Evolutionary conservation across 2,329 filamentous ascomycete species (phyloP).

Genomic region (Curvularia sp.): DNA sequence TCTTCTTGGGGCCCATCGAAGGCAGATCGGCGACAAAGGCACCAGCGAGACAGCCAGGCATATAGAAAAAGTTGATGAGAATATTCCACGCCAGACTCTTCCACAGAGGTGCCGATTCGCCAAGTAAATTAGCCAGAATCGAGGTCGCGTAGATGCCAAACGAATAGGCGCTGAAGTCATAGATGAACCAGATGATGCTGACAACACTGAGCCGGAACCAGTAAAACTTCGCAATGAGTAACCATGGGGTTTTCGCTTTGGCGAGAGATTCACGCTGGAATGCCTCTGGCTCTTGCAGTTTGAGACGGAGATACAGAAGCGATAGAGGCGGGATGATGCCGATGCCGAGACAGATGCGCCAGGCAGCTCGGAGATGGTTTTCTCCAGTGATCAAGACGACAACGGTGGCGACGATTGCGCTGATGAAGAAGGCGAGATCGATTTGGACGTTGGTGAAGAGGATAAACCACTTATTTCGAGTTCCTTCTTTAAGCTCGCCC

Average conservation of each 20-base stretch:
- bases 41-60: slow-evolving; percentile 80
- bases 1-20: slow-evolving; percentile 76
- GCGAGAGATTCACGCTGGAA: slow-evolving; percentile 60
- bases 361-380: slow-evolving; percentile 73
- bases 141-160: slow-evolving; percentile 85
- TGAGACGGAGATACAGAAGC: slow-evolving; percentile 64
- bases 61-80: slow-evolving; percentile 86
- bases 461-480: slow-evolving; percentile 81
- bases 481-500: slow-evolving; percentile 79
- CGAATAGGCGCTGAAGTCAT: slow-evolving; percentile 78
- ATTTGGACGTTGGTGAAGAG: slow-evolving; percentile 90
- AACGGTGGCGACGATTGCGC: slow-evolving; percentile 77
- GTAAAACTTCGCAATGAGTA: slow-evolving; percentile 60
- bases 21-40: slow-evolving; percentile 73
- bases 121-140: slow-evolving; percentile 72
- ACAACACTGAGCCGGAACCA: slow-evolving; percentile 63
- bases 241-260: slow-evolving; percentile 52
- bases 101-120: slow-evolving; percentile 68
- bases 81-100: slow-evolving; percentile 88
- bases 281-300: slow-evolving; percentile 60
- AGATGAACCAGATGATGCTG: slow-evolving; percentile 63
- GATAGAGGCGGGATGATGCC: slow-evolving; percentile 57
- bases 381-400: slow-evolving; percentile 62
- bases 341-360: slow-evolving; percentile 77
- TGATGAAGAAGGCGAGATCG: slow-evolving; percentile 81